These are phyloP conservation scores for Chionographis japonica DNA, from an alignment of 106 monocot species.

Conservation along the genomic window DNA sequence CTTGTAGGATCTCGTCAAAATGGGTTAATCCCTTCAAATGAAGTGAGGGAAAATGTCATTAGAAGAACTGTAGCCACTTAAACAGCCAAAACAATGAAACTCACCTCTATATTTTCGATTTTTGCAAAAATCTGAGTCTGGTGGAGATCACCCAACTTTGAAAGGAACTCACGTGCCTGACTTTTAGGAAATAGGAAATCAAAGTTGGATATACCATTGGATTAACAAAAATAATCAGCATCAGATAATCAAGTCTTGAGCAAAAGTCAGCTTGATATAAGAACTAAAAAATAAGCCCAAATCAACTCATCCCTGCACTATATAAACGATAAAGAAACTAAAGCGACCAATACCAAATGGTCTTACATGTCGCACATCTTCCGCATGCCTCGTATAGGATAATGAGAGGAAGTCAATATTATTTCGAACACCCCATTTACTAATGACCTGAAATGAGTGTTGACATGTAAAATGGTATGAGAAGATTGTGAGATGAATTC, in stretches of 20 bases:
- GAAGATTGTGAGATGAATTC: too few relatives aligned
- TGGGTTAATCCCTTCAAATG: conserved; percentile 69
- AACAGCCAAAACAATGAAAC: background rate
- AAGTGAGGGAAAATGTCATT: background rate
- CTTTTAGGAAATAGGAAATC: background rate
- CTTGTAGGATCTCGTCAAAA: conserved; percentile 95
- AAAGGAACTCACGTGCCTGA: conserved; percentile 71
- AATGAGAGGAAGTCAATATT: conserved; percentile 77
- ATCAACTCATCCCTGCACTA: background rate
- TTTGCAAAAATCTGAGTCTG: conserved; percentile 87
- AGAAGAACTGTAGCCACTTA: background rate
- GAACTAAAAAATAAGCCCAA: too few relatives aligned
- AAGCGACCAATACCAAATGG: background rate
- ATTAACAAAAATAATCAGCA: background rate
- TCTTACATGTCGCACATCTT: conserved; percentile 74
- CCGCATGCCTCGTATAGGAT: conserved; percentile 79
- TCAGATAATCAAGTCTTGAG: background rate
- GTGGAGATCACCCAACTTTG: conserved; percentile 62
- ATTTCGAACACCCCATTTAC: conserved; percentile 64
- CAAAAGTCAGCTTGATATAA: background rate
- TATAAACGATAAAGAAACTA: background rate
- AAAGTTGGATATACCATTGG: background rate
- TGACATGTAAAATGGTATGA: background rate
- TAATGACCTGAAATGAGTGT: conserved; percentile 52
- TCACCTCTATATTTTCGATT: conserved; percentile 76